Conservation (phyloP, 2,329 filamentous ascomycete species). For the Monosporascus sp. region DNA sequence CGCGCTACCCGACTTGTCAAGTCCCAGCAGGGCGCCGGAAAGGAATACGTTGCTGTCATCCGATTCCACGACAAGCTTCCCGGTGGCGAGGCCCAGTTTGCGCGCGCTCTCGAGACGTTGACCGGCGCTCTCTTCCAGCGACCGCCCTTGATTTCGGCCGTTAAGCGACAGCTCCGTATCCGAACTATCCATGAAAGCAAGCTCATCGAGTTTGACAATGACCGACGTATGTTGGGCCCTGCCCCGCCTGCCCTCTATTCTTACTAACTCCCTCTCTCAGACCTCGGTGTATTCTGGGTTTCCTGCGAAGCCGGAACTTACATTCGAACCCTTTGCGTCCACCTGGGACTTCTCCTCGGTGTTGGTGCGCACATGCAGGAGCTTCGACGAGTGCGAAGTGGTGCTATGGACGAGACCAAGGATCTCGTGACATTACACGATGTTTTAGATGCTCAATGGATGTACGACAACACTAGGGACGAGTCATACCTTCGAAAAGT, state of each 20-base stretch:
- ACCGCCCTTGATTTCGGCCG: slow-evolving; percentile 92
- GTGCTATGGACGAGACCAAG: slow-evolving; percentile 89
- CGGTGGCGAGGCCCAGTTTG: slow-evolving; percentile 87
- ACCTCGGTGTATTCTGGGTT: slow-evolving; percentile 98
- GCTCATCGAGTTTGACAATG: slow-evolving; percentile 96
- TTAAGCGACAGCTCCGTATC: slow-evolving; percentile 98
- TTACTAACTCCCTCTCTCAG: not conserved
- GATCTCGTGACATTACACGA: slow-evolving; percentile 91
- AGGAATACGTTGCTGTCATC: slow-evolving; percentile 97
- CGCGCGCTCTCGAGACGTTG: slow-evolving; percentile 88
- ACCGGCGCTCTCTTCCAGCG: slow-evolving; percentile 97
- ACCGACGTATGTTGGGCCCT: slow-evolving; percentile 49
- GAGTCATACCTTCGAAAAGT: slow-evolving; percentile 88
- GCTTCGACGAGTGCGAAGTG: slow-evolving; percentile 85
- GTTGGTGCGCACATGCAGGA: slow-evolving; percentile 98
- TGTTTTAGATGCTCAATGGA: slow-evolving; percentile 93
- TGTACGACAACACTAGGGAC: slow-evolving; percentile 91
- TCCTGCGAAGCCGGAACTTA: slow-evolving; percentile 98
- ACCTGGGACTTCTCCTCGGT: slow-evolving; percentile 69
- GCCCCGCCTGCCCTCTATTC: not conserved
- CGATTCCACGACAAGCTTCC: slow-evolving; percentile 92
- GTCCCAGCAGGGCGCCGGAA: slow-evolving; percentile 97
- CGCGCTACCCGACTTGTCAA: slow-evolving; percentile 96
- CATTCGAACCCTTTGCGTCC: slow-evolving; percentile 96
- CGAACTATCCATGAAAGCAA: slow-evolving; percentile 97